These are phyloP conservation scores for Schizothecium vesticola DNA, from an alignment of 495 filamentous ascomycete genomes.

Conservation along the genomic window DNA sequence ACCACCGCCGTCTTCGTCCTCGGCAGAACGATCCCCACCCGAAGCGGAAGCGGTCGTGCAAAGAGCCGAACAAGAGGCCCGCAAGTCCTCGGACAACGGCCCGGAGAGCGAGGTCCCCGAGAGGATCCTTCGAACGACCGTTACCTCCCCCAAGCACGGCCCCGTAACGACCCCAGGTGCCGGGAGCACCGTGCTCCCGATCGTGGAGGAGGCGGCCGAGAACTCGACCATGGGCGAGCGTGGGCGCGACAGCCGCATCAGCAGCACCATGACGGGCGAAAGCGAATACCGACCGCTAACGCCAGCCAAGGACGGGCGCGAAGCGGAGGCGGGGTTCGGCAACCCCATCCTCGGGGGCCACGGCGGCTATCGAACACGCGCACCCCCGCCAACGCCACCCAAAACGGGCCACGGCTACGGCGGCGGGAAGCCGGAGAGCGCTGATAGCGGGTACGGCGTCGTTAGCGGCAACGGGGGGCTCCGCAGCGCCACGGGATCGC, in stretches of 20 bases:
- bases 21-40: slow-evolving; percentile 39
- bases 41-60: slow-evolving; percentile 32
- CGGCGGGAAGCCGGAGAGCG: slow-evolving; percentile 33
- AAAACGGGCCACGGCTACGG: slow-evolving; percentile 33
- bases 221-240: slow-evolving; percentile 57
- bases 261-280: slow-evolving; percentile 28
- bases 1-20: slow-evolving; percentile 40
- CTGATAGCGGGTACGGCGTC: slow-evolving; percentile 35
- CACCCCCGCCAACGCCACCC: slow-evolving; percentile 40
- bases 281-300: slow-evolving; percentile 42
- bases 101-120: slow-evolving; percentile 46
- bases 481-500: slow-evolving; percentile 23
- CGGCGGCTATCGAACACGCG: slow-evolving; percentile 29
- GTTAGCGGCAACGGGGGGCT: slow-evolving; percentile 13
- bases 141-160: slow-evolving; percentile 43
- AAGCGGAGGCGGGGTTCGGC: slow-evolving; percentile 40
- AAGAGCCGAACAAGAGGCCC: slow-evolving; percentile 30
- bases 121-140: slow-evolving; percentile 43
- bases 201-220: slow-evolving; percentile 89
- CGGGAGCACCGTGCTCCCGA: slow-evolving; percentile 68
- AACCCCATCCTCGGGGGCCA: slow-evolving; percentile 35
- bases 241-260: slow-evolving; percentile 37
- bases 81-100: slow-evolving; percentile 33
- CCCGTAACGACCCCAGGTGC: slow-evolving; percentile 40
- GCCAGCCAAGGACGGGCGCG: slow-evolving; percentile 34